Evolutionary conservation across 2,329 filamentous ascomycete genomes (phyloP), one percentile per base, ranked within the genome.

Genomic region (Penicillium sp.): DNA sequence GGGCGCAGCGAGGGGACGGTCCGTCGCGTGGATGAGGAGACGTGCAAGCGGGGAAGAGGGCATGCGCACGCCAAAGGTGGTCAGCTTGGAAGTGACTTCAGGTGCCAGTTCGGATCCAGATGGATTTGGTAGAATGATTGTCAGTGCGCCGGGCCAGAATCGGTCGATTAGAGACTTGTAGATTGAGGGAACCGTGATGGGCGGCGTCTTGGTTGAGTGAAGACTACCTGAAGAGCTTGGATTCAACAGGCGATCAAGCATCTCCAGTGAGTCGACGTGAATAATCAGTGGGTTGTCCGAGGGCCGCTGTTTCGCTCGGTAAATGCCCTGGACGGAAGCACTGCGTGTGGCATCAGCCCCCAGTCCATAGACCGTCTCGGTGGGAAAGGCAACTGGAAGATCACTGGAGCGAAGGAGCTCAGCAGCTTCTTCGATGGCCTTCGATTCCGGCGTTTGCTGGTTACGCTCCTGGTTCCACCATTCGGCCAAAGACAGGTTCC

Each of bases 121-220:
- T 0, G 90, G 89, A 47, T 91, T 88, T 0, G 89, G 91, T 6
- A 99, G 81, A 43, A 99, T 82, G 59, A 99, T 92, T 0, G 94
- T 99, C 49, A 99, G 75, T 0, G 94, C 92, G 0, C 94, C 94
- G 0, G 94, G 94, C 94, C 94, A 99, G 79, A 97, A 99, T 42
- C 80, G 81, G 52, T 85, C 77, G 53, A 97, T 91, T 21, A 99
- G 76, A 0, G 90, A 79, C 54, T 81, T 80, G 75, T 99, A 99
- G 65, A 92, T 88, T 1, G 77, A 71, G 0, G 92, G 92, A 40
- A 97, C 83, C 13, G 63, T 48, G 32, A 67, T 63, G 59, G 55
- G 57, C 27, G 64, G 60, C 39, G 58, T 69, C 51, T 49, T 62
- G 67, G 57, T 80, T 9, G 50, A 68, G 57, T 63, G 60, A 21